Base-by-base conservation (phyloP, 345 rosid species). In the Sonneratia caseolaris region DNA sequence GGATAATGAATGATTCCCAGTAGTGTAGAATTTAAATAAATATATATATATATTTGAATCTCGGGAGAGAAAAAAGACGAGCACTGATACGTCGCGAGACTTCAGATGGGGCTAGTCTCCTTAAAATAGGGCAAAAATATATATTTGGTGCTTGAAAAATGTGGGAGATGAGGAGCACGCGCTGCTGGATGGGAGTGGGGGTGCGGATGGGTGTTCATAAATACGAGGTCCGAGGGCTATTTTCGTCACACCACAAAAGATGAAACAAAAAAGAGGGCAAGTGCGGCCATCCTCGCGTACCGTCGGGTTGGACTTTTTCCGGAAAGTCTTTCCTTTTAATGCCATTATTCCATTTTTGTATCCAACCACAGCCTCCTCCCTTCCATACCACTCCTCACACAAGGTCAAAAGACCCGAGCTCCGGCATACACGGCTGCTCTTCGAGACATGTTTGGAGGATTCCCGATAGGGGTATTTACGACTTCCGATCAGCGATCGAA, bases 281-380 rank as follows among this genome's bases (percentile, higher is more conserved):
- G 36, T 42, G 79, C 84, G 90, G 83, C 73, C 82, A 79, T 72
- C 84, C 71, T 83, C 86, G 92, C 89, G 96, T 88, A 86, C 95
- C 79, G 81, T 87, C 87, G 85, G 95, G 87, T 88, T 90, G 89
- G 87, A 87, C 91, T 84, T 84, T 84, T 90, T 90, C 80, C 74
- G 88, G 96, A 85, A 92, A 87, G 74, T 68, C 75, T 82, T 92
- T 85, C 96, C 94, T 75, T 90, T 87, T 88, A 51, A 76, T 85
- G 75, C 77, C 92, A 85, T 81, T 84, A 86, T 88, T 88, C 94
- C 71, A 76, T 84, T 81, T 87, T 78, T 73, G 83, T 89, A 78
- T 74, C 73, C 82, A 73, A 68, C 69, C 53, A 32, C 68, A 42
- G 18, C 7, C 36, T 37, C 15, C 56, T 18, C 55, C 16, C 47